Base-by-base conservation (phyloP, 495 filamentous ascomycete genomes). In the Hypoxylon cercidicola region DNA sequence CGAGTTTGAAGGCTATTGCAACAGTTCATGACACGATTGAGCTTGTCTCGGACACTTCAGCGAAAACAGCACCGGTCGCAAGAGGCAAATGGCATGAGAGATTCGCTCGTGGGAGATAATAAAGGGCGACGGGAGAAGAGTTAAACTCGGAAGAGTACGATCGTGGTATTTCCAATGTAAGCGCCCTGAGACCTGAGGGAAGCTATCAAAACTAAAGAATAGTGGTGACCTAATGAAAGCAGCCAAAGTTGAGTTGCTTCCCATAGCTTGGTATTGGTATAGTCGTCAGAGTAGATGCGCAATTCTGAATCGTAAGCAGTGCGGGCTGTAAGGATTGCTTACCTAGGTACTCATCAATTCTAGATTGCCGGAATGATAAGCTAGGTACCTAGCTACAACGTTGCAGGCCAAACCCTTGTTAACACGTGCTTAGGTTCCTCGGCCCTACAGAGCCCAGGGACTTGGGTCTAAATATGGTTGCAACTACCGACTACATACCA, bases 31-130 rank as follows among this genome's bases (percentile, higher is more conserved):
- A 90, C 44, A 94, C 90, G 7, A 82, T 96, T 12, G 92, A 95
- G 74, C 74, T 91, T 12, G 73, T 82, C 4, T 69, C 79, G 1
- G 74, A 78, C 55, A 65, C 72, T 2, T 69, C 71, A n/a, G 73
- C 39, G 20, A 72, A 70, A n/a, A 57, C 73, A 10, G 70, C 72
- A 3, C 78, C 80, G 35, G 76, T 75, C 28, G 84, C 84, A 48
- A 82, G 81, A 64, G 85, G 92, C 55, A 96, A 94, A 70, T 97
- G 93, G 93, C 93, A 97, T 74, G 93, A 96, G 72, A 88, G 85
- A 67, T 94, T 97, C 77, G 89, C 84, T 34, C 79, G 77, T 53
- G 75, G 72, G 39, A 73, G 77, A 62, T 80, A 73, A 20, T 49
- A 30, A 54, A 19, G 47, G 47, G 9, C 18, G 15, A 21, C 16